Evolutionary conservation across 2,329 filamentous ascomycete species (phyloP).

Genomic region (Colletotrichum plurivorum): DNA sequence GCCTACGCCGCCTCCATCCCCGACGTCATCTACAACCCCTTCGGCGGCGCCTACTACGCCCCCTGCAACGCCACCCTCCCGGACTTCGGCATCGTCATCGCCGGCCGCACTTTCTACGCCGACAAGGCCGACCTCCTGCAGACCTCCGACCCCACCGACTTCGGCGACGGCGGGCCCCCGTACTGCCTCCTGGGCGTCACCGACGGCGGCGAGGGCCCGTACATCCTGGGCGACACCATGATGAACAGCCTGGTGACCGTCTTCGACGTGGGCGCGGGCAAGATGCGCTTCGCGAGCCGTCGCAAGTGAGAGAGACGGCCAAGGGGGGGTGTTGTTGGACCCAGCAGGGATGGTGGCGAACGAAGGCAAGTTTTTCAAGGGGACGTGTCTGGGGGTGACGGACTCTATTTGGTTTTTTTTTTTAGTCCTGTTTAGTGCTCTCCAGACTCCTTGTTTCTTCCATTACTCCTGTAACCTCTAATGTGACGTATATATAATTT

Average conservation of each 20-base stretch:
- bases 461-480: too few relatives aligned
- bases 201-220: constrained; percentile 42
- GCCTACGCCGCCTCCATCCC: neutral
- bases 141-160: constrained; percentile 42
- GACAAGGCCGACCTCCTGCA: constrained; percentile 45
- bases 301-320: neutral
- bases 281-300: constrained; percentile 48
- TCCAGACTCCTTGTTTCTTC: too few relatives aligned
- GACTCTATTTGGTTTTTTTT: too few relatives aligned
- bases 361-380: too few relatives aligned
- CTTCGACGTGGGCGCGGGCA: constrained; percentile 47
- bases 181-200: constrained; percentile 47
- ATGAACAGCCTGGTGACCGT: constrained; percentile 49
- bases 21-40: neutral
- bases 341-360: too few relatives aligned
- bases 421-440: too few relatives aligned
- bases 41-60: constrained; percentile 42
- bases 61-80: constrained; percentile 49
- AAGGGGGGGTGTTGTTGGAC: too few relatives aligned
- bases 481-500: too few relatives aligned
- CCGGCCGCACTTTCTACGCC: constrained; percentile 44
- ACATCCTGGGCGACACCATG: constrained; percentile 47
- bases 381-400: too few relatives aligned
- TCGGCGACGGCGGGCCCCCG: constrained; percentile 32
- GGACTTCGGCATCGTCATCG: constrained; percentile 47